Evolutionary conservation across 345 rosid genomes (phyloP).

Genomic region (Excoecaria cochinchinensis): DNA sequence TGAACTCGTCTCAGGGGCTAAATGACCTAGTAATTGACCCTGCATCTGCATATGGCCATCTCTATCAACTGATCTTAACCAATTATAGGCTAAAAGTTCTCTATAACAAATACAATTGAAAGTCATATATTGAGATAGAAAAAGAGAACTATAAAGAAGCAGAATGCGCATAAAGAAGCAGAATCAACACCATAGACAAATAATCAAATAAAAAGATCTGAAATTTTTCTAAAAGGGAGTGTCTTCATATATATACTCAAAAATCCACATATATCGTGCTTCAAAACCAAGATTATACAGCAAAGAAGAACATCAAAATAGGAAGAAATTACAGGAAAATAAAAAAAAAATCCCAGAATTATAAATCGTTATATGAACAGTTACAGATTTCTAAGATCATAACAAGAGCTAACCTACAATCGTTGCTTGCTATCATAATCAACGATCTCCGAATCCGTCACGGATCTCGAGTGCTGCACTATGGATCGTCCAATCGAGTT

Average conservation of each 20-base stretch:
- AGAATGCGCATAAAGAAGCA: background rate
- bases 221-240: background rate
- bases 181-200: background rate
- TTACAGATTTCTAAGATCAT: slow-evolving; percentile 1
- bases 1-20: background rate
- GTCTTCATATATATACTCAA: background rate
- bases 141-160: background rate
- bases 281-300: background rate
- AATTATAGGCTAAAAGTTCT: background rate
- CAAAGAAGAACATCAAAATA: background rate
- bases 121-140: too few species aligned
- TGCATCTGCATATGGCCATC: background rate
- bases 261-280: background rate
- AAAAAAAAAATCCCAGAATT: background rate
- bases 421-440: slow-evolving; percentile 50
- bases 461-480: slow-evolving; percentile 70
- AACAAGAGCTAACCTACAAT: background rate
- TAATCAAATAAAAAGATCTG: background rate
- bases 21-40: background rate
- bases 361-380: background rate
- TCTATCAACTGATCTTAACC: background rate
- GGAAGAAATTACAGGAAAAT: background rate
- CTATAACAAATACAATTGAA: background rate
- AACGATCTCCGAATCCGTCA: slow-evolving; percentile 65
- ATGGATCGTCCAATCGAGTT: slow-evolving; percentile 73